These are phyloP conservation scores for Corymbia maculata DNA, from an alignment of 345 rosid genomes.

Conservation along the genomic window DNA sequence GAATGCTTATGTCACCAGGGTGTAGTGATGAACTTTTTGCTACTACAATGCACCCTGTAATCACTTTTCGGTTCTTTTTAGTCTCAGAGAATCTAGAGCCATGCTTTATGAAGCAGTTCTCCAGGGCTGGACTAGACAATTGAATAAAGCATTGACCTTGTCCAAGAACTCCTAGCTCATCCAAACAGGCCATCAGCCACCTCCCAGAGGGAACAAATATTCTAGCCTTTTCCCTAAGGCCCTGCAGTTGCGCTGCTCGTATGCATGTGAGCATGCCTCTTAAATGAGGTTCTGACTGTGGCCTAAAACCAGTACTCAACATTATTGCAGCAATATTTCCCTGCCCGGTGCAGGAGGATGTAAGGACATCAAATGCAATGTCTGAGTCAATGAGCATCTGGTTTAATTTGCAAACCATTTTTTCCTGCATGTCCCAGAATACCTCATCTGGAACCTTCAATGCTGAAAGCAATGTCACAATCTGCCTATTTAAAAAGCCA, in stretches of 20 bases:
- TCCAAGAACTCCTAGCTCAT: slow-evolving; percentile 75
- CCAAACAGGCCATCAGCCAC: slow-evolving; percentile 95
- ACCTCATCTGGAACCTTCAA: slow-evolving; percentile 55
- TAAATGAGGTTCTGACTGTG: slow-evolving; percentile 70
- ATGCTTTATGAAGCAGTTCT: slow-evolving; percentile 67
- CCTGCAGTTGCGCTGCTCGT: slow-evolving; percentile 84
- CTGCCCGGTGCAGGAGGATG: slow-evolving; percentile 65
- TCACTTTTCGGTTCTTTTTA: slow-evolving; percentile 40
- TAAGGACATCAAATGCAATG: slow-evolving; percentile 78
- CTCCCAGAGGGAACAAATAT: slow-evolving; percentile 76
- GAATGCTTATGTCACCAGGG: slow-evolving; percentile 83
- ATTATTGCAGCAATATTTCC: slow-evolving; percentile 79
- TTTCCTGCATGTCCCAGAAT: slow-evolving; percentile 69
- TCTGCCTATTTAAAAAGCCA: slow-evolving; percentile 88
- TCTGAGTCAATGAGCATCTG: slow-evolving; percentile 56
- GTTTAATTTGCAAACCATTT: slow-evolving; percentile 53
- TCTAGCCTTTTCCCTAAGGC: slow-evolving; percentile 75
- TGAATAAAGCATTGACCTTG: slow-evolving; percentile 88
- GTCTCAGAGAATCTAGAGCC: slow-evolving; percentile 58
- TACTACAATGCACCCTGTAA: slow-evolving; percentile 56
- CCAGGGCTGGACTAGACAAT: slow-evolving; percentile 64
- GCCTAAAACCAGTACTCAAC: slow-evolving; percentile 88
- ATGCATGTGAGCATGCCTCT: slow-evolving; percentile 79
- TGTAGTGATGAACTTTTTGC: slow-evolving; percentile 96
- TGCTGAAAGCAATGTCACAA: slow-evolving; percentile 60